phyloP scores from a whole-genome alignment of 768 basidiomycete genomes.

The Mrakia gelida region DNA sequence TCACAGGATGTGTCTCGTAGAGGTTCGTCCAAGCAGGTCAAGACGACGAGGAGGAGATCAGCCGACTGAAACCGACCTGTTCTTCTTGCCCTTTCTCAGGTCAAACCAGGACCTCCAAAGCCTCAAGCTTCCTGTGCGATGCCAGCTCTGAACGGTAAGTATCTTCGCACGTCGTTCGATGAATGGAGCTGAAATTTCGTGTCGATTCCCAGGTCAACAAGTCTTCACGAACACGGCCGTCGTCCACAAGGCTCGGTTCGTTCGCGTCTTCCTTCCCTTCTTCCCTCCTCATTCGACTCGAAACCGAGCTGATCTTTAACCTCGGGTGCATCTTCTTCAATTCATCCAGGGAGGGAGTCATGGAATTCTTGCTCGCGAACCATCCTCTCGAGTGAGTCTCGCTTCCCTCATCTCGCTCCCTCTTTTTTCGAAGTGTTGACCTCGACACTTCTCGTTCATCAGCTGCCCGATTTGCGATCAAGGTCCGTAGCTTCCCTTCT shows the following conservation, averaged over 20 bases:
- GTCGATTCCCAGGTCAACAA: constrained; percentile 34
- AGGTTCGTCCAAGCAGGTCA: constrained; percentile 48
- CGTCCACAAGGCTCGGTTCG: constrained; percentile 51
- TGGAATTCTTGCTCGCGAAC: constrained; percentile 97
- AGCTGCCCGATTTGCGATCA: constrained; percentile 90
- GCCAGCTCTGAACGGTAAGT: constrained; percentile 86
- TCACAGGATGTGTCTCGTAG: constrained; percentile 91
- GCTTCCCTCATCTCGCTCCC: constrained; percentile 53
- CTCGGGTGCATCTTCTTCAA: not conserved
- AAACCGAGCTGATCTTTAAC: not conserved
- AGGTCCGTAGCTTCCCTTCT: constrained; percentile 24
- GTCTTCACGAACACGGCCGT: constrained; percentile 41
- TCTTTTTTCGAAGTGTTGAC: constrained; percentile 51
- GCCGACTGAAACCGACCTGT: not conserved
- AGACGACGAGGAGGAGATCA: not conserved
- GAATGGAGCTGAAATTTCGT: not conserved
- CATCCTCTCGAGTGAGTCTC: constrained; percentile 77
- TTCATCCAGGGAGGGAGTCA: constrained; percentile 79
- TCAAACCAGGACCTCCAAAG: constrained; percentile 52
- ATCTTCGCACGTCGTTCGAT: not conserved
- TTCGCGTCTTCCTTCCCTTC: constrained; percentile 42
- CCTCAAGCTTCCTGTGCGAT: constrained; percentile 71
- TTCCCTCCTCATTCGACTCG: not conserved
- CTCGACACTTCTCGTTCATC: not conserved
- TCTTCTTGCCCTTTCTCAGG: constrained; percentile 34